These are phyloP conservation scores for Pleurozium schreberi DNA, from an alignment of 225 moss, liverwort and hornwort genomes.

Conservation along the genomic window DNA sequence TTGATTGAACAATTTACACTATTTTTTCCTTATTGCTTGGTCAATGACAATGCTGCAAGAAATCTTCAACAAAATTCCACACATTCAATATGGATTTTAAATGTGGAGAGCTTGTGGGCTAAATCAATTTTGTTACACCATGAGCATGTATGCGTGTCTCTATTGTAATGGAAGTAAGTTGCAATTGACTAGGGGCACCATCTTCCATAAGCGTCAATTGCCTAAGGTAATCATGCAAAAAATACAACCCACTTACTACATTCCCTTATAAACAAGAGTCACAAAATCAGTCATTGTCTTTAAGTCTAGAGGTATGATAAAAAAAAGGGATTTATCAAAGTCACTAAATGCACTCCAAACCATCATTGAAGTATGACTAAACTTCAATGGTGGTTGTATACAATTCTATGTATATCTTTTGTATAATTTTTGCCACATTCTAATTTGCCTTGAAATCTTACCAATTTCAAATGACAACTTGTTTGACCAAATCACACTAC, in stretches of 20 bases:
- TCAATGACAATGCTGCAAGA: accelerated
- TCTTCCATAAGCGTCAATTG: background rate
- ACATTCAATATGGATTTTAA: background rate
- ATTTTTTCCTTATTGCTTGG: background rate
- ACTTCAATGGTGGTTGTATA: background rate
- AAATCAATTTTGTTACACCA: background rate
- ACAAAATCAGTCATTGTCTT: background rate
- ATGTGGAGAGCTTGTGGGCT: accelerated
- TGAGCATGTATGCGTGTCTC: background rate
- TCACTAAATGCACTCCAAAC: background rate
- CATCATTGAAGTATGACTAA: accelerated
- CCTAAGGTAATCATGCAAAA: background rate
- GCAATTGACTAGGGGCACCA: background rate
- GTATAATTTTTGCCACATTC: background rate
- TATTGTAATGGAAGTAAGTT: background rate
- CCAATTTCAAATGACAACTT: background rate
- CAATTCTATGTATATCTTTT: background rate
- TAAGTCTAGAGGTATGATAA: background rate
- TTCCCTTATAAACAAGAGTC: background rate
- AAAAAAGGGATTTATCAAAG: background rate
- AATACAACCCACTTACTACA: background rate
- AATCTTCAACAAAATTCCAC: background rate
- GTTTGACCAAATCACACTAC: background rate
- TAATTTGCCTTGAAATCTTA: background rate
- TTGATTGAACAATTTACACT: background rate